Percentiles rank a stretch among this genome's conserved stretches.
Evolutionary conservation across 805 yeast genomes (phyloP).

Genomic region (Yarrowia porcina): DNA sequence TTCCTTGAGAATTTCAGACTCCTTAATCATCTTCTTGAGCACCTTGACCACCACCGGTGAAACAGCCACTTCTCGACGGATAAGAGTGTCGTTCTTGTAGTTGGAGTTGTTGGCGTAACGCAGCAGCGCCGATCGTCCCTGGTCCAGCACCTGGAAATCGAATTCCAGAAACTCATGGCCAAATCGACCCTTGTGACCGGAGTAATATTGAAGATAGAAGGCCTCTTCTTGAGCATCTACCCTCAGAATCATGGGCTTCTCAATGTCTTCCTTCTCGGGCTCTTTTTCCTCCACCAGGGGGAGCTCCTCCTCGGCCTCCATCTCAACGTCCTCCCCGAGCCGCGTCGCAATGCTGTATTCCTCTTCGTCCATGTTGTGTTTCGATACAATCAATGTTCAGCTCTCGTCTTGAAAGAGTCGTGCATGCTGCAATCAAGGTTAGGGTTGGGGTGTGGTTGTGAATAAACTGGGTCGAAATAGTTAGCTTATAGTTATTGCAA

Average conservation of each 20-base stretch:
- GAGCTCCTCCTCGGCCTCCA: slow-evolving; percentile 2
- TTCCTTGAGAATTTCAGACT: slow-evolving; percentile 45
- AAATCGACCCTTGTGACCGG: slow-evolving; percentile 45
- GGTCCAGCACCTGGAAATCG: slow-evolving; percentile 36
- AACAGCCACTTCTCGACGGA: slow-evolving; percentile 42
- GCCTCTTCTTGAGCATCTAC: slow-evolving; percentile 31
- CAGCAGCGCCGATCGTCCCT: slow-evolving; percentile 37
- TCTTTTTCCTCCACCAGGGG: no score
- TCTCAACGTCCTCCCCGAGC: slow-evolving; percentile 5
- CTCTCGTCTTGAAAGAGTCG: neutral
- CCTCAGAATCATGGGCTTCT: slow-evolving; percentile 8
- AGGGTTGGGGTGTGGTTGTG: no score
- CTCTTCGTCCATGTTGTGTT: slow-evolving; percentile 13
- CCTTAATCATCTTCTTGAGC: slow-evolving; percentile 39
- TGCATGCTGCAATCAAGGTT: neutral
- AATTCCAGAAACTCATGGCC: slow-evolving; percentile 50
- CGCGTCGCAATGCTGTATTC: slow-evolving; percentile 9
- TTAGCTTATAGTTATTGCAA: neutral
- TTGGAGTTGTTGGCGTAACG: slow-evolving; percentile 49
- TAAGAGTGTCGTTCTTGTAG: slow-evolving; percentile 45
- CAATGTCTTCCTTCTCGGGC: neutral
- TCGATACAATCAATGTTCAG: neutral
- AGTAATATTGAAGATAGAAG: slow-evolving; percentile 45
- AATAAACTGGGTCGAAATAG: no score
- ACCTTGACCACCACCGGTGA: slow-evolving; percentile 41